A percentile compares a stretch with the other conserved stretches of the same genome.
Conservation (phyloP, 768 basidiomycete genomes). For the Brasilioporus rufonigricans region DNA sequence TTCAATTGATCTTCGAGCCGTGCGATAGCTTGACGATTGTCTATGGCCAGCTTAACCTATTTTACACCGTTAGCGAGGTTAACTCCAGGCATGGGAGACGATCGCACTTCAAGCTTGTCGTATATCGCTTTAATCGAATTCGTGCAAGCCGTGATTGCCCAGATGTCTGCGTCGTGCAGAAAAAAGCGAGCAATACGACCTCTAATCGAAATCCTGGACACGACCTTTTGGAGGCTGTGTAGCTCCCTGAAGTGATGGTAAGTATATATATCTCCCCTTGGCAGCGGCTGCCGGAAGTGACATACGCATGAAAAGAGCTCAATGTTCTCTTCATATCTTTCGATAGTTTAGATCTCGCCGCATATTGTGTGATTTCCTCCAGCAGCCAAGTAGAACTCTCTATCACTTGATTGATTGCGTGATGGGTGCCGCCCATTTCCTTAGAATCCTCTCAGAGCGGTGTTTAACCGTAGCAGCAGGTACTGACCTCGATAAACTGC, state of each 20-base stretch:
- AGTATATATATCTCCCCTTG: not conserved
- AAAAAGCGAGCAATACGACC: conserved; percentile 1
- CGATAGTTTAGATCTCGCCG: not conserved
- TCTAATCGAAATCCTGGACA: conserved; percentile 8
- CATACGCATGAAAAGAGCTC: conserved; percentile 5
- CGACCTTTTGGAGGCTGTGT: conserved; percentile 1
- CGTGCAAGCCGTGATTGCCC: conserved; percentile 6
- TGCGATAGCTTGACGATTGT: conserved; percentile 5
- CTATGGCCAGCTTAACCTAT: conserved; percentile 15
- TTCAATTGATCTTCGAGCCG: conserved; percentile 11
- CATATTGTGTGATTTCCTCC: not conserved
- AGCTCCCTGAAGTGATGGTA: conserved; percentile 3
- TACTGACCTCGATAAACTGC: conserved; percentile 8
- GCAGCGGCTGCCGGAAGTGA: not conserved
- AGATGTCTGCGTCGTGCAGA: conserved; percentile 9
- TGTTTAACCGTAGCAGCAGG: no score
- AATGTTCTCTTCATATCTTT: conserved; percentile 5
- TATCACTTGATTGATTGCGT: no score
- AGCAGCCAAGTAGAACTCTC: no score
- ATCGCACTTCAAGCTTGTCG: conserved; percentile 6
- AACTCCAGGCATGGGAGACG: not conserved
- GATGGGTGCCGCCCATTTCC: no score
- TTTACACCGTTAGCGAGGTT: not conserved
- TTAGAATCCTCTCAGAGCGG: no score
- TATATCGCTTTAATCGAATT: conserved; percentile 11